Percentiles rank a stretch among this genome's conserved stretches.
These are phyloP conservation scores for Coemansia sp. DNA, from an alignment of 192 early-diverging fungal species.

Conservation along the genomic window DNA sequence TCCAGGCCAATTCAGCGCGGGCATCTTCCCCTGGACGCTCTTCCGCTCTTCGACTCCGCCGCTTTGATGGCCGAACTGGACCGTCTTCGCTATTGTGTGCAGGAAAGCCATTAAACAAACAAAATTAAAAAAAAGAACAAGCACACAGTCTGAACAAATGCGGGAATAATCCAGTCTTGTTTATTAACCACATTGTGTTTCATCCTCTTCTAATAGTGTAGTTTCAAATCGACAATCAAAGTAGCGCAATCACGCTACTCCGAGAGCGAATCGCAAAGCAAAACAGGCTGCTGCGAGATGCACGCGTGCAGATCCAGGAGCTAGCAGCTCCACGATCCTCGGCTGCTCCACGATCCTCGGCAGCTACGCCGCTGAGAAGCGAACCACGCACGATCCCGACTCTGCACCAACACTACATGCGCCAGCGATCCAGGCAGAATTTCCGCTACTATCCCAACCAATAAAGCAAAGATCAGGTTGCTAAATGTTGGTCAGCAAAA, in stretches of 20 bases:
- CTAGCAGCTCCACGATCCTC: neutral
- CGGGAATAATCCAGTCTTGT: neutral
- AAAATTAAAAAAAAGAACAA: no score
- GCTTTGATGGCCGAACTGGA: slow-evolving; percentile 36
- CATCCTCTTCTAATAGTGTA: slow-evolving; percentile 7
- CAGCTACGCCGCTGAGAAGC: neutral
- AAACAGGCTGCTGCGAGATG: slow-evolving; percentile 28
- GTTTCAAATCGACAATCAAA: slow-evolving; percentile 44
- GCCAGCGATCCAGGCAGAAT: slow-evolving; percentile 1
- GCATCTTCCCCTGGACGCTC: slow-evolving; percentile 23
- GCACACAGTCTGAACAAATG: no score
- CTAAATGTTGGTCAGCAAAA: slow-evolving; percentile 32
- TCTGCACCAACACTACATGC: slow-evolving; percentile 8
- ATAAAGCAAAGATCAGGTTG: neutral
- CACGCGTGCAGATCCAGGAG: slow-evolving; percentile 22
- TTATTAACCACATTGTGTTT: neutral
- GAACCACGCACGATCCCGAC: slow-evolving; percentile 1
- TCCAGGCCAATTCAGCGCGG: slow-evolving; percentile 16
- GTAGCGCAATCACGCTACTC: slow-evolving; percentile 19
- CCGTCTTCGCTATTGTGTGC: slow-evolving; percentile 32
- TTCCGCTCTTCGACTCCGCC: slow-evolving; percentile 22
- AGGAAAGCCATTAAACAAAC: slow-evolving; percentile 13
- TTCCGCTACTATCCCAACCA: neutral
- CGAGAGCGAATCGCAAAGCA: slow-evolving; percentile 26
- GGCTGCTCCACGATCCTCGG: neutral